phyloP scores from a whole-genome alignment of 2,329 filamentous ascomycete genomes.

The Lojkania enalia region DNA sequence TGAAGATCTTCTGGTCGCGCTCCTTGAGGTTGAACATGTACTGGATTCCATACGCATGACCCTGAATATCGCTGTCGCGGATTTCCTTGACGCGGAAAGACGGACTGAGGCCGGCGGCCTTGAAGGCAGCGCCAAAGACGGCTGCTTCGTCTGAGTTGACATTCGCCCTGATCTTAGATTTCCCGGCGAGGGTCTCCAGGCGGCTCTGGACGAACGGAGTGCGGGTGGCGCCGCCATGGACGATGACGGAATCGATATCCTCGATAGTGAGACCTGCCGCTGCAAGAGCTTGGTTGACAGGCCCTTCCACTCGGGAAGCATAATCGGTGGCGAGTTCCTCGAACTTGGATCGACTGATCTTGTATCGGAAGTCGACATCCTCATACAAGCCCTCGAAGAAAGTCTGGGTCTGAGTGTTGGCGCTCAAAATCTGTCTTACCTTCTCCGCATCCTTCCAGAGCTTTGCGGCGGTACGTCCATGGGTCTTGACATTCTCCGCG shows the following conservation, averaged over 20 bases:
- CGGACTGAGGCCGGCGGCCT: conserved; percentile 86
- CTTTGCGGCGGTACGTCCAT: conserved; percentile 85
- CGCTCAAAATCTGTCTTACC: conserved; percentile 85
- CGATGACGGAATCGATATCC: conserved; percentile 86
- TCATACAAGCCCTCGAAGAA: conserved; percentile 90
- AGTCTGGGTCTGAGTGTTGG: conserved; percentile 79
- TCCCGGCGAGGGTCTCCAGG: conserved; percentile 74
- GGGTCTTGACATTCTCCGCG: conserved; percentile 65
- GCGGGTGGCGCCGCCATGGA: conserved; percentile 86
- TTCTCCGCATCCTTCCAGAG: conserved; percentile 92
- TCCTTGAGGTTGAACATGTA: conserved; percentile 72
- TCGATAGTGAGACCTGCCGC: conserved; percentile 71
- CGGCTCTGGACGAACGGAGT: conserved; percentile 94
- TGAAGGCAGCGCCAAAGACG: conserved; percentile 93
- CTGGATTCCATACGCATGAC: conserved; percentile 74
- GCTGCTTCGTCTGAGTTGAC: conserved; percentile 97
- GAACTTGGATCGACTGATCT: conserved; percentile 77
- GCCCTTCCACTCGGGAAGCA: conserved; percentile 67
- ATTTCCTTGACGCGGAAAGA: conserved; percentile 99
- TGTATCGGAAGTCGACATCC: conserved; percentile 91
- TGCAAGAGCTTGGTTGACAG: conserved; percentile 74
- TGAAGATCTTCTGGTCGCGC: conserved; percentile 82
- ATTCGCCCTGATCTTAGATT: conserved; percentile 84
- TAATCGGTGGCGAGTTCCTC: conserved; percentile 75
- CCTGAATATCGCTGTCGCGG: conserved; percentile 73